These are phyloP conservation scores for Saccharomyces hybrid DNA, from an alignment of 1,139 yeast species.

Conservation along the genomic window DNA sequence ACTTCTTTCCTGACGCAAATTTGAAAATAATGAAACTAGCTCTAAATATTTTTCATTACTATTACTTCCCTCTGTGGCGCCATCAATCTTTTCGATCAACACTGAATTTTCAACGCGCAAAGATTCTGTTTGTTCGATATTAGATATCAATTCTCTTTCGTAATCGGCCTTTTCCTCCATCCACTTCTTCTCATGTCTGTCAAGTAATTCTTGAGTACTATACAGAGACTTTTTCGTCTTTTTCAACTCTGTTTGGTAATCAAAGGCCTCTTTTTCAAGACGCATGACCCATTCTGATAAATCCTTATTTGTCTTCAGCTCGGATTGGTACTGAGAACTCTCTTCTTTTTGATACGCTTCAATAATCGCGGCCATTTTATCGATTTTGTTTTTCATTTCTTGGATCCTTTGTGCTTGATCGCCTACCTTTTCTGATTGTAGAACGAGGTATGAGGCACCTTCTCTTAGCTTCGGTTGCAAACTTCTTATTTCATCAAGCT, in stretches of 20 bases:
- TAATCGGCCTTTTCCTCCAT: conserved; percentile 37
- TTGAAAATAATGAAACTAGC: conserved; percentile 39
- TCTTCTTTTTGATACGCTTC: neutral
- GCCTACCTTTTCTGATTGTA: conserved; percentile 23
- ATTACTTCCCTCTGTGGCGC: conserved; percentile 20
- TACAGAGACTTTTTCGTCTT: conserved; percentile 33
- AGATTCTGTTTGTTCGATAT: conserved; percentile 46
- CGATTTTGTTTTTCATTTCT: neutral
- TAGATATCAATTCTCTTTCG: conserved; percentile 47
- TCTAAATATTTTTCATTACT: conserved; percentile 29
- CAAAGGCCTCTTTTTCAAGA: conserved; percentile 35
- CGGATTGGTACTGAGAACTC: neutral
- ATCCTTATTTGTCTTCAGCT: neutral
- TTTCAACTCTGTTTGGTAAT: conserved; percentile 35
- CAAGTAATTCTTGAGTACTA: conserved; percentile 31
- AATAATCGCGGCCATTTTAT: neutral
- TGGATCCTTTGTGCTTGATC: neutral
- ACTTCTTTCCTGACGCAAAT: conserved; percentile 72
- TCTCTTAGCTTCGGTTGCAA: conserved; percentile 34
- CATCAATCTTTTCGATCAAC: conserved; percentile 25
- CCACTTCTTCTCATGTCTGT: conserved; percentile 39
- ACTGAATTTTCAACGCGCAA: conserved; percentile 34
- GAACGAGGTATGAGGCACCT: conserved; percentile 33
- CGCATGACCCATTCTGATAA: neutral
- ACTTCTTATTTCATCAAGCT: neutral